Evolutionary conservation across 805 yeast genomes (phyloP), one percentile per base, ranked within the genome.

Genomic region (Wickerhamomyces chambardii): DNA sequence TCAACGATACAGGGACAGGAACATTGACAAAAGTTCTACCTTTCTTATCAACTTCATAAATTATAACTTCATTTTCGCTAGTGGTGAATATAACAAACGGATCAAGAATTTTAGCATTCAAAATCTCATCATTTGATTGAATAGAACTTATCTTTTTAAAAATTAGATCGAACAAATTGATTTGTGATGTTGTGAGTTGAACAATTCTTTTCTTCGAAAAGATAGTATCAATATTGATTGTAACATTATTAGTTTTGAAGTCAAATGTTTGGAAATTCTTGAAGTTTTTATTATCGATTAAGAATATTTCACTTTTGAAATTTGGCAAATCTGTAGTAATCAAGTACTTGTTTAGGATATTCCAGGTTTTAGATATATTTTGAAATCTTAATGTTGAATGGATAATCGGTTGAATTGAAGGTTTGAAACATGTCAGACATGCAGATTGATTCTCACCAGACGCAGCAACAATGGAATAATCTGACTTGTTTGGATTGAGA

Each of bases 321-420:
- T 75, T 73, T 15, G 66, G 58, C 29, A 73, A 71, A 51, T 81
- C 89, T 0, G 94, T 81, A 0, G 94, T 81, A 16, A 85, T 67
- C 32, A 85, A 60, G 49, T 70, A 84, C 41, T 68, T 68, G 48
- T 75, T 75, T 33, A 63, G 58, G 21, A 84, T 55, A 29, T 83
- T 81, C 95, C 95, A 87, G 47, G 84, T 68, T 45, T 78, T 74
- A 43, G 78, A 74, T 25, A 82, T 78, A 50, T 76, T 81, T 16
- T 80, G 79, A 48, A 83, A 83, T 40, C 74, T 77, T 35, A 84
- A 64, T 3, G 87, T 77, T 2, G 84, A 73, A 34, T 73, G 70
- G 8, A 86, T 71, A 0, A 52, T 54, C 1, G 95, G 95, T 39
- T 77, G 76, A 12, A 86, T 66, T 4, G 81, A 66, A 6, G 86